Base-by-base conservation (phyloP, 768 basidiomycete species). In the Pleurotus pulmonarius region DNA sequence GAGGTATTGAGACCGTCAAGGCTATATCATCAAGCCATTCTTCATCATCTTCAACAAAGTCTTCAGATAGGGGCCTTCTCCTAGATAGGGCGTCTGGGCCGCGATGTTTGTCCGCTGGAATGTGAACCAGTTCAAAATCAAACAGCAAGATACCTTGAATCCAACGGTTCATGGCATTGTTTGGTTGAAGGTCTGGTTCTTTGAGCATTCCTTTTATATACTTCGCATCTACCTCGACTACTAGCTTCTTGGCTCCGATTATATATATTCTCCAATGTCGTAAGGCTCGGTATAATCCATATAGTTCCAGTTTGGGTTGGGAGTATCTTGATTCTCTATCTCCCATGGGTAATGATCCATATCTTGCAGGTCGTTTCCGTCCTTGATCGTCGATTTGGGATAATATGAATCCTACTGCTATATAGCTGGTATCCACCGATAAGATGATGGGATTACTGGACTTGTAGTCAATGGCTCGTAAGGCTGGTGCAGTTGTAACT, bases 21-120 rank as follows among this genome's bases (percentile, higher is more conserved):
- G 57, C 53, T 7, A 60, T 58, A 0, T 60, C 43, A n/a, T 62
- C 60, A 15, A 59, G 11, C 61, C 63, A 63, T 5, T 46, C 44
- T 67, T 61, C 72, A 66, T 73, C 56, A 58, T 64, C 49, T 49
- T 62, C 15, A 57, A 66, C 29, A 34, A 58, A 57, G 16, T 61
- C 62, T 24, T 64, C 65, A 9, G 29, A 60, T 41, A 45, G 61
- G 4, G 43, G 39, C 8, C 37, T 38, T 41, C 63, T 47, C 39
- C 67, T 29, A 1, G 75, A 75, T 6, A 76, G 48, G 0, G 59
- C 71, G 59, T 75, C 74, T 3, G 75, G 70, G 6, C 68, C 72
- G 49, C 54, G 55, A 49, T 69, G 69, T 29, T 52, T 46, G 0
- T 60, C 57, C 0, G 61, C 72, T 0, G 73, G 74, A 1, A 76